Evolutionary conservation across 805 yeast genomes (phyloP).

Genomic region (Candida ficus): DNA sequence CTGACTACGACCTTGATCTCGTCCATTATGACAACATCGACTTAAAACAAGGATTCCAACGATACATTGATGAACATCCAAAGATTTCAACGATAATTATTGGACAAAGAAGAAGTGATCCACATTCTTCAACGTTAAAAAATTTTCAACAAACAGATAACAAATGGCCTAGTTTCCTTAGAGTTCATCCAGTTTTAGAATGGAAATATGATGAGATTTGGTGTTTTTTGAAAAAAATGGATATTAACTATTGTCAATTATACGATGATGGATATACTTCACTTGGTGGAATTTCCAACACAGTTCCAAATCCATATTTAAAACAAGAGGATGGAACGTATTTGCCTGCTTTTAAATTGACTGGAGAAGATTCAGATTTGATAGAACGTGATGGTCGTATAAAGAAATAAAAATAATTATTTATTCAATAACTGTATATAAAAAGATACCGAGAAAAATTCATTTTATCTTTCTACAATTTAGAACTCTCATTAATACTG

Average conservation of each 20-base stretch:
- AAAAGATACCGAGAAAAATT: not conserved
- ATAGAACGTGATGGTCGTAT: conserved; percentile 39
- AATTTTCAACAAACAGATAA: conserved; percentile 75
- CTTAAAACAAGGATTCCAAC: conserved; percentile 69
- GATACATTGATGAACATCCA: conserved; percentile 49
- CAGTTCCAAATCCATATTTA: conserved; percentile 67
- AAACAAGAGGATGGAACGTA: conserved; percentile 26
- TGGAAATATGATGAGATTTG: conserved; percentile 86
- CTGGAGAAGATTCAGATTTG: conserved; percentile 53
- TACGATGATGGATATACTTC: conserved; percentile 89
- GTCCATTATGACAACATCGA: conserved; percentile 29
- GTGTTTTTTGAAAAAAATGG: conserved; percentile 62
- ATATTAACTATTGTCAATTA: conserved; percentile 65
- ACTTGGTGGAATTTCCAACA: conserved; percentile 71
- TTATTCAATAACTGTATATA: too few species aligned
- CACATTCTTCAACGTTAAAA: conserved; percentile 58
- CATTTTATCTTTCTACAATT: not conserved
- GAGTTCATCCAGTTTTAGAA: conserved; percentile 84
- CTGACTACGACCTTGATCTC: conserved; percentile 48
- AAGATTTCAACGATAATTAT: conserved; percentile 70
- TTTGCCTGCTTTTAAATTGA: conserved; percentile 54
- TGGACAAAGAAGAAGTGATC: conserved; percentile 86
- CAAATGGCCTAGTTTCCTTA: conserved; percentile 83
- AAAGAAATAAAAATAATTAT: too few species aligned
- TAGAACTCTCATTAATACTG: too few species aligned